These are phyloP conservation scores for Entomortierella beljakovae DNA, from an alignment of 192 early-diverging fungal genomes.

Conservation along the genomic window DNA sequence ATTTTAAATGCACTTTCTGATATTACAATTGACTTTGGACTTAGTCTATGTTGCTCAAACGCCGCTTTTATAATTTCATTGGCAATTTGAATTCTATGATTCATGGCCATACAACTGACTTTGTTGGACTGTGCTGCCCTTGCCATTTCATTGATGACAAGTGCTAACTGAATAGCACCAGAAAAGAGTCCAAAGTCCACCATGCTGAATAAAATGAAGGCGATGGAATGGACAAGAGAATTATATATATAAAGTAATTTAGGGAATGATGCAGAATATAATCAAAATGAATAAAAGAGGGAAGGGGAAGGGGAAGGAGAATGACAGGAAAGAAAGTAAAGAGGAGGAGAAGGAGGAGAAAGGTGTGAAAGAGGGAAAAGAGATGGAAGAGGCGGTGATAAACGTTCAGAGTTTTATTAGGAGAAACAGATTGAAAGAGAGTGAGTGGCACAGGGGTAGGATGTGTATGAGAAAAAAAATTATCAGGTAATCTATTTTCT, in stretches of 20 bases:
- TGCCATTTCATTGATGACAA: slow-evolving; percentile 43
- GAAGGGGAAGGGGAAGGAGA: background rate
- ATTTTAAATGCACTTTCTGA: slow-evolving; percentile 33
- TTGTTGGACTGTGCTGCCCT: slow-evolving; percentile 47
- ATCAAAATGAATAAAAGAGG: too few relatives aligned
- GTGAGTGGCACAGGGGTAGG: too few relatives aligned
- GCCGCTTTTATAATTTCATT: slow-evolving; percentile 52
- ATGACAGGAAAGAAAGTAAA: background rate
- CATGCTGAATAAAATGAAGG: slow-evolving; percentile 18
- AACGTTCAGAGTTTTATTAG: too few relatives aligned
- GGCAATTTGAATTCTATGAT: slow-evolving; percentile 50
- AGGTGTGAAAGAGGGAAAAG: too few relatives aligned
- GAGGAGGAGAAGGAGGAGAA: too few relatives aligned
- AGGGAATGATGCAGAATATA: too few relatives aligned
- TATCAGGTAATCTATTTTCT: too few relatives aligned
- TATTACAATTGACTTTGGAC: slow-evolving; percentile 28
- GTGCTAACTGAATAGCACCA: slow-evolving; percentile 38
- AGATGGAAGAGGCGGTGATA: too few relatives aligned
- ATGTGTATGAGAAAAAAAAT: background rate
- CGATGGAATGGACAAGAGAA: background rate
- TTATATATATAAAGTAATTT: background rate
- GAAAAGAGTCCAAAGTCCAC: slow-evolving; percentile 44
- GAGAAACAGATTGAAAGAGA: too few relatives aligned
- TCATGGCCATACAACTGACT: slow-evolving; percentile 48
- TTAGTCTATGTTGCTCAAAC: slow-evolving; percentile 33